A percentile compares a stretch with the other conserved stretches of the same genome.
These are phyloP conservation scores for Schizothecium vesticola DNA, from an alignment of 495 filamentous ascomycete species.

Conservation along the genomic window DNA sequence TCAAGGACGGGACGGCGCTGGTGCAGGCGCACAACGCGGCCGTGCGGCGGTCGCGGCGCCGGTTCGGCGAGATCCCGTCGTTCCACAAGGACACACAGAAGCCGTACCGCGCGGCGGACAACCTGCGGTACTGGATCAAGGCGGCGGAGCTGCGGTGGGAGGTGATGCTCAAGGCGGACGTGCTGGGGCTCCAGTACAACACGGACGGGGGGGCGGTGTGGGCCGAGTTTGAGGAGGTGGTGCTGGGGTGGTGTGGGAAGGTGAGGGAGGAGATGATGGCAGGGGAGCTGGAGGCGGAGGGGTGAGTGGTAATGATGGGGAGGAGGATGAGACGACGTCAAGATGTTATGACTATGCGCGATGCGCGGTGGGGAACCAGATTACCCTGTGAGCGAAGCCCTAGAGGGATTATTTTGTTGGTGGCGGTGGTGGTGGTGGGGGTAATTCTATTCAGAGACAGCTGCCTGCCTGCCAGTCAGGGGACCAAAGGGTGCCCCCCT, in stretches of 20 bases:
- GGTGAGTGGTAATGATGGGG: not conserved
- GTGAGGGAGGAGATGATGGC: conserved; percentile 68
- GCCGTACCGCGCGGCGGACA: conserved; percentile 90
- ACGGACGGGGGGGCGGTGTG: conserved; percentile 56
- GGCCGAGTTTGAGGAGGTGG: conserved; percentile 72
- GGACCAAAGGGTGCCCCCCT: not conserved
- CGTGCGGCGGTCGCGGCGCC: conserved; percentile 73
- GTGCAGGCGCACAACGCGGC: conserved; percentile 85
- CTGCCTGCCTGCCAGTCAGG: not conserved
- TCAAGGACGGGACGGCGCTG: conserved; percentile 74
- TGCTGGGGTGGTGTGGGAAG: conserved; percentile 70
- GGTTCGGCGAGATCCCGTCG: conserved; percentile 83
- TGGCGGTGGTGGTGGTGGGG: not conserved
- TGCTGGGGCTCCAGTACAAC: conserved; percentile 75
- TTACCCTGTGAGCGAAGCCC: not conserved
- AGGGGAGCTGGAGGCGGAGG: conserved; percentile 23
- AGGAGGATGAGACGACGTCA: not conserved
- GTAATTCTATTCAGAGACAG: not conserved
- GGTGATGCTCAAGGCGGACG: conserved; percentile 75
- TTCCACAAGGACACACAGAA: conserved; percentile 89
- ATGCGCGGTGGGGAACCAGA: too few species aligned
- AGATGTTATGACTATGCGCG: not conserved
- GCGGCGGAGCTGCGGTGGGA: conserved; percentile 95
- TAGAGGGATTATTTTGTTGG: not conserved
- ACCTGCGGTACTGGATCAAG: conserved; percentile 92